phyloP scores from a whole-genome alignment of 306 rosid species.

The Sesbania bispinosa region DNA sequence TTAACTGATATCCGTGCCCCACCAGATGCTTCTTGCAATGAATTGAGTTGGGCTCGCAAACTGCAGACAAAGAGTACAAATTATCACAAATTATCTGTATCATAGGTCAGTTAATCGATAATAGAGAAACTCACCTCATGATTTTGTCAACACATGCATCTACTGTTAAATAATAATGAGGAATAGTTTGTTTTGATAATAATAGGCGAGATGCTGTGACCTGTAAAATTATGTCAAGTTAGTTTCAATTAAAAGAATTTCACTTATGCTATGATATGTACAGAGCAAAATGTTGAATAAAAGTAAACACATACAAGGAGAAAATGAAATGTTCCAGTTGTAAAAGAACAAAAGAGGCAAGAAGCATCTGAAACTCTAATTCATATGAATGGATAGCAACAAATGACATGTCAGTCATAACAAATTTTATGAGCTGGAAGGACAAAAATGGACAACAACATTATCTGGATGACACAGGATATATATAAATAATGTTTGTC shows the following conservation, averaged over 20 bases:
- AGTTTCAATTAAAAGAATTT: conserved; percentile 25
- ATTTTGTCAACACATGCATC: conserved; percentile 94
- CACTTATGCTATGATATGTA: background rate
- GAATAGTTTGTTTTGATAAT: conserved; percentile 94
- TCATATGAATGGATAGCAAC: too few species aligned
- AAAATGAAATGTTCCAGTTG: background rate
- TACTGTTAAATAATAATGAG: conserved; percentile 90
- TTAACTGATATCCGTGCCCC: conserved; percentile 88
- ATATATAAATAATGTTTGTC: too few species aligned
- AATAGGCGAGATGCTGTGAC: conserved; percentile 91
- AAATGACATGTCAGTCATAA: too few species aligned
- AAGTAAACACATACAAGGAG: background rate
- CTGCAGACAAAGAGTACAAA: conserved; percentile 38
- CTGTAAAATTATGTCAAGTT: conserved; percentile 48
- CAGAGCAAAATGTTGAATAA: background rate
- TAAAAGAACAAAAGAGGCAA: background rate
- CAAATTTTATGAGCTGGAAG: too few species aligned
- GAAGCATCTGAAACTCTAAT: background rate
- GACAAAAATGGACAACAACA: conserved; percentile 2
- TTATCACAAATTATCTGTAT: conserved; percentile 5
- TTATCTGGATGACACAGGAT: too few species aligned
- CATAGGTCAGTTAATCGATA: conserved; percentile 8
- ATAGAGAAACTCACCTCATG: conserved; percentile 64
- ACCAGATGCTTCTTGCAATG: conserved; percentile 90
- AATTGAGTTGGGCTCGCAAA: conserved; percentile 73